Evolutionary conservation across 139 green algal genomes (phyloP), one percentile per base, ranked within the genome.

Genomic region (Chlamydomonas urium): DNA sequence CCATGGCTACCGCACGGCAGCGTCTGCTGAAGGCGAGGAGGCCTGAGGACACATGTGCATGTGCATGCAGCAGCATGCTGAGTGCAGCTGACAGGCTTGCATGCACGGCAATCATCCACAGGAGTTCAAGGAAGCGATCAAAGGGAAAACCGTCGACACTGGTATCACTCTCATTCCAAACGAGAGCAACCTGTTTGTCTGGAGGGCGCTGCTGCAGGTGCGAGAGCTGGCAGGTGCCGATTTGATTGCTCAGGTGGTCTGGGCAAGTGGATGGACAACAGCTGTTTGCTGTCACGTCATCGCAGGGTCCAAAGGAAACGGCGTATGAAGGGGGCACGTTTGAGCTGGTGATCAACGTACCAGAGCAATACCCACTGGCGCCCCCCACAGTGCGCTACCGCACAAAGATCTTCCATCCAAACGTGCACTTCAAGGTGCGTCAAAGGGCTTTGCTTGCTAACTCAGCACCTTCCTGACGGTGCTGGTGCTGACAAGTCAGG

Each of bases 341-440:
- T 86, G 78, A 91, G 63, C 77, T 98, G 6, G 60, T 57, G 0
- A 85, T 98, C 4, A 85, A 74, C 1, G 87, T 98, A 4, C 94
- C 94, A 3, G 84, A 96, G 66, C 80, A 94, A 66, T 98, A 98
- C 74, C 94, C 94, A 0, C 75, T 98, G 26, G 83, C 90, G 26
- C 86, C 93, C 0, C 91, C 91, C 1, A 61, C 74, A 14, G 87
- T 91, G 29, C 75, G 76, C 23, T 98, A 87, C 82, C 67, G 71
- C 17, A 98, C 94, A 31, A 88, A 87, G 4, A 94, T 98, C 35
- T 98, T 98, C 81, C 94, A 98, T 58, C 93, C 94, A 10, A 98
- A 97, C 72, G 82, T 98, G 0, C 92, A 97, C 70, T 96, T 94
- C 66, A 95, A 95, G 86, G 89, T 92, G 67, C 19, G n/a, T n/a